These are phyloP conservation scores for Didymella segeticola DNA, from an alignment of 2,329 filamentous ascomycete species.

Conservation along the genomic window DNA sequence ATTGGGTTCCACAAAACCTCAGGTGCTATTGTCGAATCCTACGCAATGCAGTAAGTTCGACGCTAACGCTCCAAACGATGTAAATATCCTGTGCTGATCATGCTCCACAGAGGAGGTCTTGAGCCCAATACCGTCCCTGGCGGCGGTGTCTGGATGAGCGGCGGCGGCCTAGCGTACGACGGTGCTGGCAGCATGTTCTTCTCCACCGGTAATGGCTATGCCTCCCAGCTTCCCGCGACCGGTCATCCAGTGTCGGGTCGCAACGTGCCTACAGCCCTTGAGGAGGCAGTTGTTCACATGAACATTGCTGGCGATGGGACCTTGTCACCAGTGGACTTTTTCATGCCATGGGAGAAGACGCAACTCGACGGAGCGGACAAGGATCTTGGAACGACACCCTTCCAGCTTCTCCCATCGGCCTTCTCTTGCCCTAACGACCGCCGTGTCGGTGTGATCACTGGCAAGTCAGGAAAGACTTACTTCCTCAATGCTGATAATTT, in stretches of 20 bases:
- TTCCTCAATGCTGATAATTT: slow-evolving; percentile 58
- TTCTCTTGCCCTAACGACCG: slow-evolving; percentile 54
- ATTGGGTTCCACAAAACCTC: slow-evolving; percentile 57
- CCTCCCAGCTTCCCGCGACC: slow-evolving; percentile 51
- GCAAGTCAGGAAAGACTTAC: slow-evolving; percentile 60
- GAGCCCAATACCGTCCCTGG: slow-evolving; percentile 51
- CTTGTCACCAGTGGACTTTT: slow-evolving; percentile 56
- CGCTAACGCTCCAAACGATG: not conserved
- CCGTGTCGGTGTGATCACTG: slow-evolving; percentile 59
- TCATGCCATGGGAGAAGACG: slow-evolving; percentile 60
- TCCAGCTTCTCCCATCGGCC: slow-evolving; percentile 53
- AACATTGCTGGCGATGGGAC: slow-evolving; percentile 55
- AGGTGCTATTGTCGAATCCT: slow-evolving; percentile 54
- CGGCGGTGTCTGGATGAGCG: slow-evolving; percentile 59
- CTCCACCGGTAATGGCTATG: slow-evolving; percentile 57
- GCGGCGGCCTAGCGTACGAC: slow-evolving; percentile 58
- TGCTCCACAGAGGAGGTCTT: slow-evolving; percentile 48
- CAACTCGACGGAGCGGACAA: slow-evolving; percentile 58
- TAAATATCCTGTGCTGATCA: not conserved
- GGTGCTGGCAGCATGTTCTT: slow-evolving; percentile 57
- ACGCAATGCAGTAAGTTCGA: slow-evolving; percentile 37
- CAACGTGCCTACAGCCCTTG: slow-evolving; percentile 54
- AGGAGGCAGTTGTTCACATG: slow-evolving; percentile 60
- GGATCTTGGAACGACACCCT: slow-evolving; percentile 56
- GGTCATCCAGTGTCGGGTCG: slow-evolving; percentile 54